Conservation (phyloP, 2,329 filamentous ascomycete species). For the Colletotrichum sp. region DNA sequence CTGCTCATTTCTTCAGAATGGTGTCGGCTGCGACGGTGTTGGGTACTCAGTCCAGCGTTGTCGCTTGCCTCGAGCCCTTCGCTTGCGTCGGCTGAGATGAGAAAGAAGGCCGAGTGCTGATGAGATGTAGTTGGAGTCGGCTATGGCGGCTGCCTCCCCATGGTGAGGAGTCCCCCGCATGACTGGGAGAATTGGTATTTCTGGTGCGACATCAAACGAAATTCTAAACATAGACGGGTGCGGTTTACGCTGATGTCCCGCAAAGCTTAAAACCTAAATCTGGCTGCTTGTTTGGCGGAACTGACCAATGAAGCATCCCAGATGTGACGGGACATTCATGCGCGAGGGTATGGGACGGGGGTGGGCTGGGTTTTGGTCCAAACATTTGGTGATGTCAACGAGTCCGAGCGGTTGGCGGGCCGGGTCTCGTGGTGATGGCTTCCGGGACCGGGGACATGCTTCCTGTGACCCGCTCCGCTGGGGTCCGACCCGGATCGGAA, state of each 20-base stretch:
- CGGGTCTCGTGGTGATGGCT: neutral
- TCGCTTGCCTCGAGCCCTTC: neutral
- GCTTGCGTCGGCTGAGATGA: neutral
- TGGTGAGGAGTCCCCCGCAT: neutral
- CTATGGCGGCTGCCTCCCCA: neutral
- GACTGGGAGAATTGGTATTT: neutral
- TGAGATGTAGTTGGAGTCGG: neutral
- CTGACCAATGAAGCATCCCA: neutral
- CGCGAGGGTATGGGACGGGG: neutral
- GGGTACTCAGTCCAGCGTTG: neutral
- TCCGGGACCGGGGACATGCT: neutral
- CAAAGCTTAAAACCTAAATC: neutral
- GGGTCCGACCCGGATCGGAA: neutral
- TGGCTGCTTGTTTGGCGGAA: neutral
- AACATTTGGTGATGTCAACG: neutral
- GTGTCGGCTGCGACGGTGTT: neutral
- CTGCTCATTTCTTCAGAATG: too few relatives aligned
- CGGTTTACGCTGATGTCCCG: neutral
- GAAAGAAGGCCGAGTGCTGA: neutral
- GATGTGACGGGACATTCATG: neutral
- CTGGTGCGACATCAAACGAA: slow-evolving; percentile 7
- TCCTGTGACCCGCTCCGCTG: neutral
- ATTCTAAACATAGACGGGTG: slow-evolving; percentile 1
- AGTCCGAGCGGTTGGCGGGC: neutral
- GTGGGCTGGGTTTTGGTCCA: neutral